A percentile compares a stretch with the other conserved stretches of the same genome.
Conservation (phyloP, 148 eudicot genomes). For the Hydrangea macrophylla region DNA sequence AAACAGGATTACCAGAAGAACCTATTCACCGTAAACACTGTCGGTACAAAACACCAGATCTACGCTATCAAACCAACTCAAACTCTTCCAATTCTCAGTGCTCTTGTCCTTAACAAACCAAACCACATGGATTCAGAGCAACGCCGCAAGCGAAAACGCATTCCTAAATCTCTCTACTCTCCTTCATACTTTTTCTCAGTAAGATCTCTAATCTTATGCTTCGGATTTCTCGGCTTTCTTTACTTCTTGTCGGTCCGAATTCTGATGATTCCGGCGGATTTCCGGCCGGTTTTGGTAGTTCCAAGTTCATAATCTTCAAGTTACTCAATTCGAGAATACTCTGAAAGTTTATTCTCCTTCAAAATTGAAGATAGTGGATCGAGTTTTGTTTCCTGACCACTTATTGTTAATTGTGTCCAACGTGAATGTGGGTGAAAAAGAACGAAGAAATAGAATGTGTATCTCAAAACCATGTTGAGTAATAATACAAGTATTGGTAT, state of each 20-base stretch:
- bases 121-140: slow-evolving; percentile 46
- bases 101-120: no score
- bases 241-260: slow-evolving; percentile 27
- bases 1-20: no score
- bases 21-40: no score
- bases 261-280: slow-evolving; percentile 27
- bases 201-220: slow-evolving; percentile 46
- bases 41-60: no score
- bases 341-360: neutral
- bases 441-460: slow-evolving; percentile 51
- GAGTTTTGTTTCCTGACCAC: slow-evolving; percentile 73
- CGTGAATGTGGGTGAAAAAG: slow-evolving; percentile 19
- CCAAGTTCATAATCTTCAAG: slow-evolving; percentile 32
- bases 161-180: slow-evolving; percentile 11
- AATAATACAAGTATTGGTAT: neutral
- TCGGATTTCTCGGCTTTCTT: slow-evolving; percentile 29
- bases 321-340: slow-evolving; percentile 29
- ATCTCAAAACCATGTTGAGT: slow-evolving; percentile 23
- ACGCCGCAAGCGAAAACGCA: slow-evolving; percentile 43
- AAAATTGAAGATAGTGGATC: slow-evolving; percentile 31
- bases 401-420: slow-evolving; percentile 47
- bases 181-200: slow-evolving; percentile 20
- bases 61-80: no score
- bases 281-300: slow-evolving; percentile 47
- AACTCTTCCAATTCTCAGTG: no score